These are phyloP conservation scores for Oryza longistaminata DNA, from an alignment of 176 grass and related monocot species.

Conservation along the genomic window DNA sequence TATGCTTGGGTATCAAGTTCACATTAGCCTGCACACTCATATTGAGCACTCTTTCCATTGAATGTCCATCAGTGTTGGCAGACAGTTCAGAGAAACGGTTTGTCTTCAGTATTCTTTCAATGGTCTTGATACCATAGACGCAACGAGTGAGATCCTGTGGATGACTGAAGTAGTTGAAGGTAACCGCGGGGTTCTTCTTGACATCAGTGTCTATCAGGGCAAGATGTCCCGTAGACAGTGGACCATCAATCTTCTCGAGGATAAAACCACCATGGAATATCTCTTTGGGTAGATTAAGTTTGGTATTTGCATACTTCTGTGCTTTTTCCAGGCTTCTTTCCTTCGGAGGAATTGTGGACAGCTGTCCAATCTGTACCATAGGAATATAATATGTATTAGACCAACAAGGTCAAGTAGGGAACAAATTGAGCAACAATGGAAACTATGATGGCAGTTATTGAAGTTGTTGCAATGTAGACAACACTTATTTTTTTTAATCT, in stretches of 20 bases:
- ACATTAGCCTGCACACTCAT: conserved; percentile 77
- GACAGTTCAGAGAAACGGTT: conserved; percentile 59
- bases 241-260: conserved; percentile 71
- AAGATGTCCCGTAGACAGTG: conserved; percentile 64
- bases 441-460: neutral
- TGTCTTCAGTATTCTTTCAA: conserved; percentile 71
- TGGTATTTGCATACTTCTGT: conserved; percentile 54
- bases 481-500: neutral
- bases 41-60: conserved; percentile 76
- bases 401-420: neutral
- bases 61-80: conserved; percentile 34
- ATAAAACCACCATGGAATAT: conserved; percentile 80
- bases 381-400: conserved; percentile 28
- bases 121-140: conserved; percentile 62
- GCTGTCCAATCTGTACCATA: conserved; percentile 69
- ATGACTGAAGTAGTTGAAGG: conserved; percentile 88
- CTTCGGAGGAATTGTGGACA: conserved; percentile 73
- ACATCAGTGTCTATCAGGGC: conserved; percentile 61
- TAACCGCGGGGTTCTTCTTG: conserved; percentile 62
- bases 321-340: conserved; percentile 60
- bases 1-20: conserved; percentile 86
- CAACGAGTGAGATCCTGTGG: conserved; percentile 66
- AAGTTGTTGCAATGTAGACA: neutral
- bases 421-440: neutral
- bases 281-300: conserved; percentile 62